These are phyloP conservation scores for Naematelia encephala DNA, from an alignment of 768 basidiomycete species.

Conservation along the genomic window DNA sequence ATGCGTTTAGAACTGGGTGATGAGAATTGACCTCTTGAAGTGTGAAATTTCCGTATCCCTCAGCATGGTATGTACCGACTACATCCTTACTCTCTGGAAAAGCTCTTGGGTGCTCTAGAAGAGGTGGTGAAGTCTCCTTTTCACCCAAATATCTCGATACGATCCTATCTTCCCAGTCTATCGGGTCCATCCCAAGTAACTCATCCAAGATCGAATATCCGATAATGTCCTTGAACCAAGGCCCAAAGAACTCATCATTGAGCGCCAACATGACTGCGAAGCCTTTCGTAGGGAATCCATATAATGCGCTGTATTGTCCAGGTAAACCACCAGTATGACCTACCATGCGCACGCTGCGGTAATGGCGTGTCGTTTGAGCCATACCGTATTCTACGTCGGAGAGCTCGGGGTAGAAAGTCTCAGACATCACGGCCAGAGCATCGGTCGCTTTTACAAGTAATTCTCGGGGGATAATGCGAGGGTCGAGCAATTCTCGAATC, in stretches of 20 bases:
- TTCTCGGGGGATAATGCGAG: conserved; percentile 18
- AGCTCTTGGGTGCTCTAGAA: too few species aligned
- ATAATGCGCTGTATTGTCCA: conserved; percentile 27
- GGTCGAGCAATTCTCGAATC: conserved; percentile 34
- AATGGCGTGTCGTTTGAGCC: conserved; percentile 27
- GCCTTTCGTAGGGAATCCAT: conserved; percentile 26
- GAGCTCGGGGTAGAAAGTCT: conserved; percentile 7
- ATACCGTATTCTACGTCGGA: conserved; percentile 31
- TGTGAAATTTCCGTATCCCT: too few species aligned
- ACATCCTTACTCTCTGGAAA: too few species aligned
- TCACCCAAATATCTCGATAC: too few species aligned
- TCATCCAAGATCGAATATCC: too few species aligned
- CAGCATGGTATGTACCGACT: too few species aligned
- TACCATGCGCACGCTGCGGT: conserved; percentile 30
- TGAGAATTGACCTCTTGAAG: too few species aligned
- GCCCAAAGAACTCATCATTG: conserved; percentile 42
- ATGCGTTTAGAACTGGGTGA: too few species aligned
- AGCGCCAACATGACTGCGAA: conserved; percentile 33
- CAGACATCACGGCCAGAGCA: background rate
- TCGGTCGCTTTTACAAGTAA: conserved; percentile 11
- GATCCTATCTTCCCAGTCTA: too few species aligned
- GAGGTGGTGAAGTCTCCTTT: too few species aligned
- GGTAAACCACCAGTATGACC: conserved; percentile 37
- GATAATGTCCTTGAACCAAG: too few species aligned
- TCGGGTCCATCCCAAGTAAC: too few species aligned